These are phyloP conservation scores for Exserohilum turcica DNA, from an alignment of 2,329 filamentous ascomycete species.

Conservation along the genomic window DNA sequence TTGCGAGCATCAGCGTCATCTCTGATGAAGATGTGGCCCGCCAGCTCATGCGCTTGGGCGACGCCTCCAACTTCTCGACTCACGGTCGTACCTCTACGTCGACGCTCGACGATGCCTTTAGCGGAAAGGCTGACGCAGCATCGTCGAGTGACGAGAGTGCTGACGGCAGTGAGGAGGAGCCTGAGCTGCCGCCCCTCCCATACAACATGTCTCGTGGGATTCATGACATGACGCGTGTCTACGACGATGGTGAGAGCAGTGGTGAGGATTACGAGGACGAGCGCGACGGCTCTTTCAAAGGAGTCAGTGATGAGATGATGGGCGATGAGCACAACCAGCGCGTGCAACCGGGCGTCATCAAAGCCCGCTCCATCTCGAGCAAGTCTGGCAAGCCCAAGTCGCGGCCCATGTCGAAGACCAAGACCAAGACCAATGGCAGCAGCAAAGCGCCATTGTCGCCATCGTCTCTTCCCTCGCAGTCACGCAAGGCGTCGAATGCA, in stretches of 20 bases:
- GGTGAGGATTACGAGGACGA: constrained; percentile 64
- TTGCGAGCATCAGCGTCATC: constrained; percentile 80
- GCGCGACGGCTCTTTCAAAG: constrained; percentile 59
- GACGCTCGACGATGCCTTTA: constrained; percentile 90
- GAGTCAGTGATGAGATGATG: constrained; percentile 57
- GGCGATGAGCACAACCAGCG: constrained; percentile 47
- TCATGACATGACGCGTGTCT: constrained; percentile 51
- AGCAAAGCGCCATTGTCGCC: constrained; percentile 58
- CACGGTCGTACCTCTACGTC: constrained; percentile 92
- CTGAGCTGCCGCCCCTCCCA: constrained; percentile 45
- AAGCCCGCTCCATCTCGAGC: constrained; percentile 45
- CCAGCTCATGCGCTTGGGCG: constrained; percentile 93
- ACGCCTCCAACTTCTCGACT: constrained; percentile 84
- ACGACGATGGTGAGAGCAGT: constrained; percentile 59
- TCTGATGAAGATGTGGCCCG: constrained; percentile 96
- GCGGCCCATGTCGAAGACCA: constrained; percentile 57
- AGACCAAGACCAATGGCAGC: constrained; percentile 51
- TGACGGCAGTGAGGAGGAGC: constrained; percentile 71
- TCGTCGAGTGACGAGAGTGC: constrained; percentile 63
- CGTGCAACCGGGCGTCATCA: constrained; percentile 50
- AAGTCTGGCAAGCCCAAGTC: constrained; percentile 50
- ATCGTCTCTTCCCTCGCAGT: constrained; percentile 67
- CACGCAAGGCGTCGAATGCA: constrained; percentile 75
- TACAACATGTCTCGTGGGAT: constrained; percentile 29
- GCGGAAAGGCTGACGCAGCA: constrained; percentile 77